phyloP scores from a whole-genome alignment of 345 rosid genomes.

The Nasturtium officinale region DNA sequence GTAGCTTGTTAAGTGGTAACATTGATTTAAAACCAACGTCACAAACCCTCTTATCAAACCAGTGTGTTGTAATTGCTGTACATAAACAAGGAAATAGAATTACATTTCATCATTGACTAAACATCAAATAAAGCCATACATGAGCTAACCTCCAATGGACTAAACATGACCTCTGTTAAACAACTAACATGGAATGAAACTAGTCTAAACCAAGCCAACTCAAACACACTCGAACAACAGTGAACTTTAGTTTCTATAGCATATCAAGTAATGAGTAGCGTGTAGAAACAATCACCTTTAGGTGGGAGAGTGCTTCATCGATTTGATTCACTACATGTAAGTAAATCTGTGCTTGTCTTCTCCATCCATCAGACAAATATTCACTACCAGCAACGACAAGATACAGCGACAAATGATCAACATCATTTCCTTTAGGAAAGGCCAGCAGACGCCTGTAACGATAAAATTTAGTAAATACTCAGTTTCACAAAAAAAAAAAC shows the following conservation, averaged over 20 bases:
- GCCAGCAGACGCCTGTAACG: slow-evolving; percentile 61
- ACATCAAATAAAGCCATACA: too few relatives aligned
- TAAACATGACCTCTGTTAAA: neutral
- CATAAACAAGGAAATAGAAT: neutral
- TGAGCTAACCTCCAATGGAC: too few relatives aligned
- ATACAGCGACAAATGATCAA: neutral
- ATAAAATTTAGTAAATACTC: too few relatives aligned
- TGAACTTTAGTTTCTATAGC: too few relatives aligned
- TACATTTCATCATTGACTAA: too few relatives aligned
- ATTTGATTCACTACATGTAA: neutral
- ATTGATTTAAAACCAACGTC: neutral
- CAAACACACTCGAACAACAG: too few relatives aligned
- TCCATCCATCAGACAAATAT: slow-evolving; percentile 4
- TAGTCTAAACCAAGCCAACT: too few relatives aligned
- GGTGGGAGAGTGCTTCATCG: too few relatives aligned
- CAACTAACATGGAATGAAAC: neutral
- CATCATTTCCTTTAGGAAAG: slow-evolving; percentile 66
- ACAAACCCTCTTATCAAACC: neutral
- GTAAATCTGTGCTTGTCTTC: neutral
- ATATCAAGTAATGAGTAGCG: too few relatives aligned
- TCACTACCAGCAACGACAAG: neutral
- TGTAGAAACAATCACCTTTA: slow-evolving; percentile 4
- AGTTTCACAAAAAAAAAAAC: too few relatives aligned
- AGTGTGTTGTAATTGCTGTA: neutral
- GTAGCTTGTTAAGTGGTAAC: neutral